These are phyloP conservation scores for Anisogramma anomala DNA, from an alignment of 2,329 filamentous ascomycete species.

Conservation along the genomic window DNA sequence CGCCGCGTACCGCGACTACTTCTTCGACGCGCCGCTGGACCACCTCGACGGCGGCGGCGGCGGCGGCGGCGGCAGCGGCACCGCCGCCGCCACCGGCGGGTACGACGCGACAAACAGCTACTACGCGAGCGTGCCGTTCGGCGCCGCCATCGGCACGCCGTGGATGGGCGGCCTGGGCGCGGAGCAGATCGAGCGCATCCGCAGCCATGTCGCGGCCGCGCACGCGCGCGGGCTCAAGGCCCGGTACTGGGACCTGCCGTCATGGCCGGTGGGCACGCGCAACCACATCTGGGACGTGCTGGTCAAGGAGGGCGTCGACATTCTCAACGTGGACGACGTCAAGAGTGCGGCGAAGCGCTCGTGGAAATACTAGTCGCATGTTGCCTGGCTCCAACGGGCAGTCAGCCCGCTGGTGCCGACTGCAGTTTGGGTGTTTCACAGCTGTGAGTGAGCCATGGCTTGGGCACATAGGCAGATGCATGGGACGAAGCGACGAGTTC, in stretches of 20 bases:
- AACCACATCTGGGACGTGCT: slow-evolving; percentile 47
- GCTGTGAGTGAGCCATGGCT: no score
- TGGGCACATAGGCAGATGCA: no score
- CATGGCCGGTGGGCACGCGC: slow-evolving; percentile 42
- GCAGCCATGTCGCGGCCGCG: slow-evolving; percentile 36
- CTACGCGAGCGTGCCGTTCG: slow-evolving; percentile 53
- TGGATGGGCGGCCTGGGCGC: slow-evolving; percentile 32
- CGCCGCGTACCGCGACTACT: slow-evolving; percentile 45
- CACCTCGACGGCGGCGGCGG: slow-evolving; percentile 28
- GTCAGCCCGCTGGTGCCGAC: no score
- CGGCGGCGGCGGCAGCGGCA: slow-evolving; percentile 31
- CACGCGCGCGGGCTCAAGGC: slow-evolving; percentile 42
- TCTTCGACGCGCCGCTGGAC: slow-evolving; percentile 54
- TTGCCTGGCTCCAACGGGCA: no score
- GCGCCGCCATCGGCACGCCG: slow-evolving; percentile 39
- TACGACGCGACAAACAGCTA: slow-evolving; percentile 49
- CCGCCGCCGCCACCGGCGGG: slow-evolving; percentile 19
- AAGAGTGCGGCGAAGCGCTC: slow-evolving; percentile 30
- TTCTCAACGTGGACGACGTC: slow-evolving; percentile 52
- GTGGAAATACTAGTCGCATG: slow-evolving; percentile 24
- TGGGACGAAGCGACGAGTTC: no score
- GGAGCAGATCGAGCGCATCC: slow-evolving; percentile 31
- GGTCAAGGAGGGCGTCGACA: slow-evolving; percentile 44
- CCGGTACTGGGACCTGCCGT: slow-evolving; percentile 49
- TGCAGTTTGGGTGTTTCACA: no score